Conservation (phyloP, 106 monocot genomes). For the Gastrodia elata region DNA sequence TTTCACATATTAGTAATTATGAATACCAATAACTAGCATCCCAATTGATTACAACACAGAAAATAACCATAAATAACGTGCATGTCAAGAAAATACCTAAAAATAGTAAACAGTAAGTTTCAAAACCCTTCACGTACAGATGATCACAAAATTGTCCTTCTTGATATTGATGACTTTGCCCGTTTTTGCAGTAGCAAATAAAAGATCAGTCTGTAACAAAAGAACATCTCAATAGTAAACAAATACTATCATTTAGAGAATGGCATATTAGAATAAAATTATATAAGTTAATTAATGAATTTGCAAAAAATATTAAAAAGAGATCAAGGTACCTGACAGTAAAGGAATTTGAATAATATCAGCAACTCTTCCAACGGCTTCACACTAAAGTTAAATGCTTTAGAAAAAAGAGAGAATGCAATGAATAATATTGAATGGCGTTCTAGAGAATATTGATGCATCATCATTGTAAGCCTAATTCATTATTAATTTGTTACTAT, state of each 20-base stretch:
- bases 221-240: background rate
- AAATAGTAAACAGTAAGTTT: background rate
- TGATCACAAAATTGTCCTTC: conserved; percentile 97
- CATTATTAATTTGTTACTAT: too few species aligned
- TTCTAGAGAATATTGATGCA: background rate
- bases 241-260: background rate
- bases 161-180: conserved; percentile 95
- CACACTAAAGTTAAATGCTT: conserved; percentile 48
- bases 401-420: background rate
- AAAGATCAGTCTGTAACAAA: conserved; percentile 74
- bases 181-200: conserved; percentile 93
- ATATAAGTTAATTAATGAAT: background rate
- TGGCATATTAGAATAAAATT: background rate
- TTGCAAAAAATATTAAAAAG: background rate
- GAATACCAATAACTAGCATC: background rate
- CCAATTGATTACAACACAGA: background rate
- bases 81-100: background rate
- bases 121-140: conserved; percentile 52
- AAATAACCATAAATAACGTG: background rate
- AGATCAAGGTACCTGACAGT: conserved; percentile 58
- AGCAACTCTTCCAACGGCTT: conserved; percentile 86
- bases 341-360: conserved; percentile 97
- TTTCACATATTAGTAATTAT: background rate
- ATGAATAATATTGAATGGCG: background rate
- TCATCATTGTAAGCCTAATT: background rate